These are phyloP conservation scores for Tagetes erecta DNA, from an alignment of 129 eudicot genomes.

Conservation along the genomic window DNA sequence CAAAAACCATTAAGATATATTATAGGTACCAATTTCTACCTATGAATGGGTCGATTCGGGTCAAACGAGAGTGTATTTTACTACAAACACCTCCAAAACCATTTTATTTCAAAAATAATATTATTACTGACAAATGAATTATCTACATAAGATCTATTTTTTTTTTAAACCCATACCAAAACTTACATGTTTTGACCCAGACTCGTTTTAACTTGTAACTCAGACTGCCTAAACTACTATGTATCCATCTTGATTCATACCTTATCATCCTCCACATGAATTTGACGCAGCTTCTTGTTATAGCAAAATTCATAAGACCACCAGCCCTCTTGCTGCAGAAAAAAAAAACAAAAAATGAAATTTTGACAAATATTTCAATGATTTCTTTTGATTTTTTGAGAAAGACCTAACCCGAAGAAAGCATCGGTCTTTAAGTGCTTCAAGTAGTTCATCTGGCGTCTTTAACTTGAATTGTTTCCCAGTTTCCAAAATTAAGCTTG, in stretches of 20 bases:
- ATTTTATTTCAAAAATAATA: background rate
- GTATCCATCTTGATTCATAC: slow-evolving; percentile 26
- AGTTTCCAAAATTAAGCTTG: slow-evolving; percentile 75
- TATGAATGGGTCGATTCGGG: background rate
- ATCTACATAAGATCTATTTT: background rate
- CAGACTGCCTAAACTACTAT: background rate
- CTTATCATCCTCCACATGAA: slow-evolving; percentile 82
- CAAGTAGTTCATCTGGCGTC: slow-evolving; percentile 97
- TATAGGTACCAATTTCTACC: background rate
- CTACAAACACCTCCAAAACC: background rate
- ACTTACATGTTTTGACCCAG: background rate
- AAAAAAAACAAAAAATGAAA: background rate
- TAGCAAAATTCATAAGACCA: slow-evolving; percentile 93
- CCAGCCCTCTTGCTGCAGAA: slow-evolving; percentile 97
- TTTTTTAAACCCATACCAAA: background rate
- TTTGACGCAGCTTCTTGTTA: slow-evolving; percentile 65
- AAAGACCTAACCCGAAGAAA: slow-evolving; percentile 61
- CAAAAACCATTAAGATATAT: background rate
- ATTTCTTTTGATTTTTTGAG: slow-evolving; percentile 10
- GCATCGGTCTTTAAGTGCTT: slow-evolving; percentile 74
- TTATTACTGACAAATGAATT: background rate
- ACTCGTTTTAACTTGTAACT: background rate
- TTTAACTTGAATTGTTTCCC: slow-evolving; percentile 76
- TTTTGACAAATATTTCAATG: background rate
- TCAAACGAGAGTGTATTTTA: no score